These are phyloP conservation scores for Zygosaccharomyces pseudobailii DNA, from an alignment of 1,139 yeast genomes.

Conservation along the genomic window DNA sequence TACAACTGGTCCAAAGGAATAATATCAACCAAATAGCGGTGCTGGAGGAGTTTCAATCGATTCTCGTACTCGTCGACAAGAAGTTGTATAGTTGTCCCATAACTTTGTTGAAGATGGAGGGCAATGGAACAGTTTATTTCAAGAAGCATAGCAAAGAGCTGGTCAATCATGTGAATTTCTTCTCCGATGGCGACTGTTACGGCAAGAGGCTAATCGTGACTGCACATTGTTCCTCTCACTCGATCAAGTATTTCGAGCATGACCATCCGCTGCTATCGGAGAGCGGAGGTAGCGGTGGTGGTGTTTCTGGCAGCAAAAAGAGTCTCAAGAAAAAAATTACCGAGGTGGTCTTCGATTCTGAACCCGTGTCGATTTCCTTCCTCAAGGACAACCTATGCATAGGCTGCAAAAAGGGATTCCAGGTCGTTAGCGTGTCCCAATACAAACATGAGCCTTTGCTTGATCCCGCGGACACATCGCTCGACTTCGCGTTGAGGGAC, in stretches of 20 bases:
- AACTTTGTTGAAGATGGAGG: constrained; percentile 57
- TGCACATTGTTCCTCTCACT: constrained; percentile 68
- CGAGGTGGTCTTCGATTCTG: constrained; percentile 79
- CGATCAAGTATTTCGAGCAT: constrained; percentile 76
- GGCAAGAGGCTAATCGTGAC: constrained; percentile 88
- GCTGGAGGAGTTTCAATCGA: constrained; percentile 82
- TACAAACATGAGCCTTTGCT: constrained; percentile 67
- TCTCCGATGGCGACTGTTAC: constrained; percentile 88
- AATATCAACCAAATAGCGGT: constrained; percentile 89
- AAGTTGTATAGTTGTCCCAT: constrained; percentile 78
- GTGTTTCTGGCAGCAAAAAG: constrained; percentile 45
- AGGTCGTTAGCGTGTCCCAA: constrained; percentile 63
- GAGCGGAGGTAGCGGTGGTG: constrained; percentile 1
- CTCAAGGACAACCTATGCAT: constrained; percentile 84
- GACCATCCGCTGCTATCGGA: constrained; percentile 40
- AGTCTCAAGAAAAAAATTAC: constrained; percentile 62
- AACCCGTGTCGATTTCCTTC: constrained; percentile 88
- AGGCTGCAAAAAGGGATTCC: constrained; percentile 96
- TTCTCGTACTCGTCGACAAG: constrained; percentile 79
- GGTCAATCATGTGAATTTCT: constrained; percentile 79
- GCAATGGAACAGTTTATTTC: constrained; percentile 48
- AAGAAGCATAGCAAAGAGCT: constrained; percentile 69
- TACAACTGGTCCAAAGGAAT: constrained; percentile 68
- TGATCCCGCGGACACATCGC: constrained; percentile 94
- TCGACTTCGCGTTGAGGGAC: constrained; percentile 85